A percentile compares a stretch with the other conserved stretches of the same genome.
These are phyloP conservation scores for Hymenoscyphus scutula DNA, from an alignment of 2,329 filamentous ascomycete genomes.

Conservation along the genomic window DNA sequence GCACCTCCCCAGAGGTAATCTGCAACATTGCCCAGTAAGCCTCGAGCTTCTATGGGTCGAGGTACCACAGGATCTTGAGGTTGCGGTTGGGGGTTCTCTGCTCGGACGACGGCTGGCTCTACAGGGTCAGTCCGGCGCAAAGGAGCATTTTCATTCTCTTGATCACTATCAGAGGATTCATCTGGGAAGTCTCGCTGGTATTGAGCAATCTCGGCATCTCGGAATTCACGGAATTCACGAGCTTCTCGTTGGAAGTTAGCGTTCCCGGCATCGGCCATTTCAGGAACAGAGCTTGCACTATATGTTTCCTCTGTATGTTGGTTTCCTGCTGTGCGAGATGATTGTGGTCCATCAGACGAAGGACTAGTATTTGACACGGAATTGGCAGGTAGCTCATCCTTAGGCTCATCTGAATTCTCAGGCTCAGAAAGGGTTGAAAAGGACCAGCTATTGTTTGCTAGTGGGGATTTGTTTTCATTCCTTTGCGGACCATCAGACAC, in stretches of 20 bases:
- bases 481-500: conserved; percentile 55
- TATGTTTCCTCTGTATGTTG: neutral
- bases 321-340: neutral
- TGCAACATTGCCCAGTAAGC: conserved; percentile 46
- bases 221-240: no score
- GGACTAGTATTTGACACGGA: neutral
- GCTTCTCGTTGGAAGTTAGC: no score
- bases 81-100: conserved; percentile 21
- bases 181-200: no score
- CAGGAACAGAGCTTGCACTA: no score
- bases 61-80: conserved; percentile 17
- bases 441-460: conserved; percentile 61
- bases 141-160: conserved; percentile 19
- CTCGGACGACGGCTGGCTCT: conserved; percentile 22
- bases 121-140: conserved; percentile 1
- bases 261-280: no score
- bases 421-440: conserved; percentile 51
- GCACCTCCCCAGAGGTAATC: conserved; percentile 63
- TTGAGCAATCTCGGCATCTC: no score
- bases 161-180: conserved; percentile 16
- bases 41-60: conserved; percentile 34
- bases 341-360: neutral
- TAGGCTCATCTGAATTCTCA: conserved; percentile 6
- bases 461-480: conserved; percentile 46
- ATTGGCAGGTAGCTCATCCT: neutral